Conservation (phyloP, 306 rosid genomes). For the Corylus avellana region DNA sequence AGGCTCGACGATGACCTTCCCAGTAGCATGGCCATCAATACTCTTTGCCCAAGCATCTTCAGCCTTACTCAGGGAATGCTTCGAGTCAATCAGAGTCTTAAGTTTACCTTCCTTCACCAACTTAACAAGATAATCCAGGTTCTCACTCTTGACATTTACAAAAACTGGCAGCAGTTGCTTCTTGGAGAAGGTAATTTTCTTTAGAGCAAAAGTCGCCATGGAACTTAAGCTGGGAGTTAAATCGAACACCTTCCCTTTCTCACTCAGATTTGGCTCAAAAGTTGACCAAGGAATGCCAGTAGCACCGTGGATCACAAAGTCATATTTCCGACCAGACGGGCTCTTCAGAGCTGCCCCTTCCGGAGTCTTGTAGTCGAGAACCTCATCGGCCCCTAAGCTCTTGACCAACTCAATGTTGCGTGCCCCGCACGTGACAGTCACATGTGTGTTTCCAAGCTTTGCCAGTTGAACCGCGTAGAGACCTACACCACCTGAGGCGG, state of each 20-base stretch:
- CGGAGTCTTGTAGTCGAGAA: conserved; percentile 76
- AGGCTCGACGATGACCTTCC: conserved; percentile 69
- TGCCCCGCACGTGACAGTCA: conserved; percentile 78
- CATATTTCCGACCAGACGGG: conserved; percentile 70
- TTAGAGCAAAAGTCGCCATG: conserved; percentile 38
- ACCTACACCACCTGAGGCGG: conserved; percentile 91
- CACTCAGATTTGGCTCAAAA: conserved; percentile 64
- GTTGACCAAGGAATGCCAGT: conserved; percentile 61
- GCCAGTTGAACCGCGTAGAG: conserved; percentile 81
- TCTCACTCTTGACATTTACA: conserved; percentile 36
- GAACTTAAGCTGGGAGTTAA: conserved; percentile 44
- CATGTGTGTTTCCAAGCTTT: conserved; percentile 78
- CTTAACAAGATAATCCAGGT: conserved; percentile 58
- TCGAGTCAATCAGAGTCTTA: conserved; percentile 61
- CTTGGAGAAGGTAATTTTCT: conserved; percentile 66
- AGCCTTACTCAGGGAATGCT: conserved; percentile 54
- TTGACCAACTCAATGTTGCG: conserved; percentile 66
- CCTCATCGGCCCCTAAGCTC: conserved; percentile 80
- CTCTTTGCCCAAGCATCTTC: conserved; percentile 77
- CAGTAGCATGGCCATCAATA: conserved; percentile 77
- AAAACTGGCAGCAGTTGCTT: conserved; percentile 63
- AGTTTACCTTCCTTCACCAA: conserved; percentile 76
- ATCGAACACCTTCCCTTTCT: conserved; percentile 62
- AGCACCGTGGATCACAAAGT: conserved; percentile 66
- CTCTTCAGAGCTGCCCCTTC: conserved; percentile 72